phyloP scores from a whole-genome alignment of 352 stramenopile genomes.

The Pythium rishiriense region DNA sequence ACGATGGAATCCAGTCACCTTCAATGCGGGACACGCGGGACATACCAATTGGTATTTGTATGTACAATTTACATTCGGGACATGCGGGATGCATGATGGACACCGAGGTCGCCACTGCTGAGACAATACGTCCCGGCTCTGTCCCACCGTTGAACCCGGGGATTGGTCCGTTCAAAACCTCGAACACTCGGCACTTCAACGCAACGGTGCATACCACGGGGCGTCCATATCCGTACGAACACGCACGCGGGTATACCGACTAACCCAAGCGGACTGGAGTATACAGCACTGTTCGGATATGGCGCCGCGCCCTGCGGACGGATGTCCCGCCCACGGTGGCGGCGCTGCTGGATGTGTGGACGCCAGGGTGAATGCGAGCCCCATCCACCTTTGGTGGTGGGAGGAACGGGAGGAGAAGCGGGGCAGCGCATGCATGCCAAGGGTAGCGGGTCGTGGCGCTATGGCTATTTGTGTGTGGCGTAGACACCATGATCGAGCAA shows the following conservation, averaged over 20 bases:
- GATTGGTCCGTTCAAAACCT: constrained; percentile 3
- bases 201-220: not conserved
- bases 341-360: too few relatives aligned
- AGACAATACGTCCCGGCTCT: constrained; percentile 1
- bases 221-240: constrained; percentile 12
- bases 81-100: not conserved
- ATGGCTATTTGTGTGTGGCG: too few relatives aligned
- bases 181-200: constrained; percentile 1
- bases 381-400: not conserved
- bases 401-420: not conserved
- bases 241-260: constrained; percentile 3
- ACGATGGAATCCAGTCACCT: not conserved
- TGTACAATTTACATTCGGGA: not conserved
- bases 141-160: not conserved
- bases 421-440: not conserved
- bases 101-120: not conserved
- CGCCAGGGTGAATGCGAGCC: not conserved
- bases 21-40: constrained; percentile 4
- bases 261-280: not conserved
- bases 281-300: constrained; percentile 5
- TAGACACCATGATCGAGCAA: too few relatives aligned
- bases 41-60: not conserved
- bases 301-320: not conserved
- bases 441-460: too few relatives aligned
- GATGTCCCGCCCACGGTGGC: not conserved